Evolutionary conservation across 306 rosid species (phyloP), one percentile per base, ranked within the genome.

Genomic region (Casuarina glauca): DNA sequence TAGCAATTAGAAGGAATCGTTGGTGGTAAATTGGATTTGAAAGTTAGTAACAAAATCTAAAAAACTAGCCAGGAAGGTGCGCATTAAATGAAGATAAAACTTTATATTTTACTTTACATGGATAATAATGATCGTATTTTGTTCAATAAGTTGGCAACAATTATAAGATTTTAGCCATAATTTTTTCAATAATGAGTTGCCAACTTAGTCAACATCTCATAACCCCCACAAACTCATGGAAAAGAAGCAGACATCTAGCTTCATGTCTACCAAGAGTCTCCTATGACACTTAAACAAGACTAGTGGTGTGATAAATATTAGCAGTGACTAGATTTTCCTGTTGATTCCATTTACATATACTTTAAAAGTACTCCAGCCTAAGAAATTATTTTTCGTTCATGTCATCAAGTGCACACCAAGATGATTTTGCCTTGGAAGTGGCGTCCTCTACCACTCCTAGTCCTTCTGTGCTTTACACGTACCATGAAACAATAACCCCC

Each of bases 1-100:
- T 78, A 51, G 74, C 76, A 75, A 73, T 80, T 71, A 72, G 26
- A 57, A 66, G 51, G 76, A 61, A 73, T 69, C 76, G 82, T 69
- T 70, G 35, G 55, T 32, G 79, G 79, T 69, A 54, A 75, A 75
- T 52, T 62, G 35, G 67, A 71, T 75, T 62, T 39, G 42, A 69
- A 60, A 58, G 78, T 66, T 13, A 17, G 71, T 17, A 66, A 66
- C 71, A 42, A 66, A 12, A 19, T 70, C n/a, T 32, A 32, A 49
- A 50, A 70, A 57, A 70, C 5, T 70, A 48, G 35, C 52, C 60
- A 4, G 3, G 57, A 2, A 79, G 82, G 70, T 77, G 72, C 62
- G 54, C 74, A 79, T 15, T 66, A 45, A 72, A 63, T 70, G 81
- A 53, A 84, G 58, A 77, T 66, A 64, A 83, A 72, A 52, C 32